Conservation (phyloP, 164 flowering plant species). For the Liriodendron chinense region DNA sequence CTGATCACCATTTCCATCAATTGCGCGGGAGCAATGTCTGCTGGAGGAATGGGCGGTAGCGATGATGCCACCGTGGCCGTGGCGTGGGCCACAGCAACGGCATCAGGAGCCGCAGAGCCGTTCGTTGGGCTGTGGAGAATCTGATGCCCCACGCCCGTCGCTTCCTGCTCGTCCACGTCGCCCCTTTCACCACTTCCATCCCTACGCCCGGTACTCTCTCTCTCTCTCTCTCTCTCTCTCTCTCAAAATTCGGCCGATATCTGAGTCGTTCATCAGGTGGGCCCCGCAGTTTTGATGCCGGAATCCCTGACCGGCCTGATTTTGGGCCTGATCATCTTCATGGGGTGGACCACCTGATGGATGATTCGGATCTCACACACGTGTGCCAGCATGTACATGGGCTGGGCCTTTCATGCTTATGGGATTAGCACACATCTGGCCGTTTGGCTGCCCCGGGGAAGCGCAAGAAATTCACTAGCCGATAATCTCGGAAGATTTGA, state of each 20-base stretch:
- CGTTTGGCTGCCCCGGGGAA: too few relatives aligned
- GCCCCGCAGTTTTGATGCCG: background rate
- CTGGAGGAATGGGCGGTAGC: background rate
- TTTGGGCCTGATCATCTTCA: background rate
- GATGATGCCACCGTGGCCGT: slow-evolving; percentile 40
- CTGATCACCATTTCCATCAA: background rate
- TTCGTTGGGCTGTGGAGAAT: slow-evolving; percentile 75
- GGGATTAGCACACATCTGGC: background rate
- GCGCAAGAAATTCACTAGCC: too few relatives aligned
- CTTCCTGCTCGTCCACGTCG: slow-evolving; percentile 64
- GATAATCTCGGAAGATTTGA: too few relatives aligned
- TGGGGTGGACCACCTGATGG: too few relatives aligned
- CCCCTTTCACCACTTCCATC: slow-evolving; percentile 54
- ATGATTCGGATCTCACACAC: too few relatives aligned
- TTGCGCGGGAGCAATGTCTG: background rate
- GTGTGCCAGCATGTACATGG: background rate
- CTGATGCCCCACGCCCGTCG: slow-evolving; percentile 43
- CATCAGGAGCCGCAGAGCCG: slow-evolving; percentile 54
- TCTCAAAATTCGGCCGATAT: background rate
- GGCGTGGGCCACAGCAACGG: slow-evolving; percentile 46
- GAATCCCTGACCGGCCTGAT: background rate
- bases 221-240: slow-evolving; percentile 7
- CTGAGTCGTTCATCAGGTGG: background rate
- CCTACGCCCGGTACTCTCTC: slow-evolving; percentile 63
- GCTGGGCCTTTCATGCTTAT: background rate